Evolutionary conservation across 306 rosid species (phyloP), one percentile per base, ranked within the genome.

Genomic region (Abrus pulchellus): DNA sequence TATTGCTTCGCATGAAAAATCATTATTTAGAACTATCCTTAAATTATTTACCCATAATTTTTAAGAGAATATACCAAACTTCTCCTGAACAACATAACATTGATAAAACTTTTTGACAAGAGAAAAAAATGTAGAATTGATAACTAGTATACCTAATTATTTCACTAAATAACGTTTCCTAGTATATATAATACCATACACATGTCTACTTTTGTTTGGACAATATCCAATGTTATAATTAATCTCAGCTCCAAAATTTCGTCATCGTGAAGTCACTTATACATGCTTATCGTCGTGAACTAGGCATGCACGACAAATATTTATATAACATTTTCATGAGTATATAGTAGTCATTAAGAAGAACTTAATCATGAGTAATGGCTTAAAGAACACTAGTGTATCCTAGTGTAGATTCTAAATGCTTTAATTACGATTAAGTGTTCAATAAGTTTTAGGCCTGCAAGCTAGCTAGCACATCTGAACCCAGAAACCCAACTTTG

Each of bases 381-480:
- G 80, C 87, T 85, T 88, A 77, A 88, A 83, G 82, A 75, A 77
- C 77, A 83, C 86, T 71, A 41, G 83, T 77, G 80, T 60, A 78
- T 63, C 80, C 63, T 7, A 76, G 14, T 20, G 49, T 70, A 88
- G 84, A 85, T 77, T 80, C 83, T 64, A 83, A 83, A 30, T 56
- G 89, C 85, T 82, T 75, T 83, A 83, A 83, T 83, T 77, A 86
- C 80, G 80, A 82, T 82, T 47, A 85, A 83, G 85, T 84, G 87
- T 80, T 74, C 12, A 73, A 53, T 76, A 87, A 87, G 84, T 83
- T 78, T 85, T 74, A 83, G 81, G 71, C 76, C 73, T 74, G 71
- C 82, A 79, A 74, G 89, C 85, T 55, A 76, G 84, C 81, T 73
- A 77, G 72, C 74, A 63, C 40, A 77, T 75, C 73, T 77, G 68